A percentile compares a stretch with the other conserved stretches of the same genome.
Evolutionary conservation across 2,329 filamentous ascomycete genomes (phyloP).

Genomic region (Paecilomyces dactylethromorphus): DNA sequence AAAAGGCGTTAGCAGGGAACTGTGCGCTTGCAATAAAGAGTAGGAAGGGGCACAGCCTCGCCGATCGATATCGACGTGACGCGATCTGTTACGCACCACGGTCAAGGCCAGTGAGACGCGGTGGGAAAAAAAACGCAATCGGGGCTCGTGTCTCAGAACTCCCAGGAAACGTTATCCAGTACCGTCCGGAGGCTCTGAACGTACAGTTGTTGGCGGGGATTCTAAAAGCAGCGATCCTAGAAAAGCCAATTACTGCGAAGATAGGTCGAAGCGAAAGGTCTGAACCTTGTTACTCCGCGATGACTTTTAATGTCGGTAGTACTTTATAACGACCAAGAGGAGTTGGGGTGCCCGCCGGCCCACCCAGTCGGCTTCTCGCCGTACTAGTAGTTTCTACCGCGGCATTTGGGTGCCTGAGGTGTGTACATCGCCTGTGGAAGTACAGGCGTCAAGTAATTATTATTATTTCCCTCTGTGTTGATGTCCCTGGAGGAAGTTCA

Average conservation of each 20-base stretch:
- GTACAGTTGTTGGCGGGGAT: background rate
- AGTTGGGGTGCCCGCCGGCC: background rate
- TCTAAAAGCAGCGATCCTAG: background rate
- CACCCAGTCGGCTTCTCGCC: background rate
- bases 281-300: background rate
- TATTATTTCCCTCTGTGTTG: no score
- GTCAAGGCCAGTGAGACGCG: background rate
- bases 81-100: background rate
- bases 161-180: background rate
- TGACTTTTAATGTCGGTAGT: background rate
- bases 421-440: background rate
- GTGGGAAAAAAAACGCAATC: background rate
- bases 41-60: background rate
- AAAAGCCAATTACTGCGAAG: background rate
- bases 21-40: background rate
- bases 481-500: no score
- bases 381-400: background rate
- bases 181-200: background rate
- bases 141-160: background rate
- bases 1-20: background rate
- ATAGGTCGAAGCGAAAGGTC: background rate
- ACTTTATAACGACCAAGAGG: background rate
- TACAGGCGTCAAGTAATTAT: no score
- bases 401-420: background rate
- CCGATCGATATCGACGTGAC: background rate